Conservation (phyloP, 1,139 yeast genomes). For the Yamadazyma aaseri region DNA sequence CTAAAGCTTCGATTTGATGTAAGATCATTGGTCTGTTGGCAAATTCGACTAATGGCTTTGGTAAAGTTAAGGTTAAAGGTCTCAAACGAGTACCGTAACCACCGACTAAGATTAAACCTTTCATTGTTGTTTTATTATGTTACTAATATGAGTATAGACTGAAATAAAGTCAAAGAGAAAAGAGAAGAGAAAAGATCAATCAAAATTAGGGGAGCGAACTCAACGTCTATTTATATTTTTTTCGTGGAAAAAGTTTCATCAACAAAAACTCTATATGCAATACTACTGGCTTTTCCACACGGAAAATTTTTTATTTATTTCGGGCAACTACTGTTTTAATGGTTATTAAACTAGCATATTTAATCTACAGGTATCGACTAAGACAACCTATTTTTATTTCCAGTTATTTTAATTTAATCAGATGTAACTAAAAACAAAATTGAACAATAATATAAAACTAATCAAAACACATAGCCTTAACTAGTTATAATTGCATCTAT, state of each 20-base stretch:
- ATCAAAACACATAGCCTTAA: too few relatives aligned
- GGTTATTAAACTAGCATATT: background rate
- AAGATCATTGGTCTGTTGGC: constrained; percentile 97
- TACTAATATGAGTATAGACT: constrained; percentile 1
- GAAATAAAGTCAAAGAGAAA: constrained; percentile 8
- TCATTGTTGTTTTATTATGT: constrained; percentile 49
- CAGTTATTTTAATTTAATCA: too few relatives aligned
- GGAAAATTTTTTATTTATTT: background rate
- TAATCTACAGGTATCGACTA: background rate
- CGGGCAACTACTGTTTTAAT: too few relatives aligned
- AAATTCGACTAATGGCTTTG: constrained; percentile 98
- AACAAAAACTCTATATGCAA: background rate
- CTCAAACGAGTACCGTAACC: constrained; percentile 99
- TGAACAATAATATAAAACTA: too few relatives aligned
- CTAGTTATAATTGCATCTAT: too few relatives aligned
- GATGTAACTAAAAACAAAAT: too few relatives aligned
- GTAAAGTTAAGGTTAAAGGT: constrained; percentile 94
- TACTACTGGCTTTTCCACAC: background rate
- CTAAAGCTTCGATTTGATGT: constrained; percentile 97
- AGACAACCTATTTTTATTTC: too few relatives aligned
- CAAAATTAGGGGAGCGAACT: constrained; percentile 5
- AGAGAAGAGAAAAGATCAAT: constrained; percentile 4
- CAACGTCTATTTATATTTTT: constrained; percentile 10
- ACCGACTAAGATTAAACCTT: constrained; percentile 98
- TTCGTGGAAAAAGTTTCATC: background rate